Conservation (phyloP, 176 grass and related monocot species). For the Juncus effusus region DNA sequence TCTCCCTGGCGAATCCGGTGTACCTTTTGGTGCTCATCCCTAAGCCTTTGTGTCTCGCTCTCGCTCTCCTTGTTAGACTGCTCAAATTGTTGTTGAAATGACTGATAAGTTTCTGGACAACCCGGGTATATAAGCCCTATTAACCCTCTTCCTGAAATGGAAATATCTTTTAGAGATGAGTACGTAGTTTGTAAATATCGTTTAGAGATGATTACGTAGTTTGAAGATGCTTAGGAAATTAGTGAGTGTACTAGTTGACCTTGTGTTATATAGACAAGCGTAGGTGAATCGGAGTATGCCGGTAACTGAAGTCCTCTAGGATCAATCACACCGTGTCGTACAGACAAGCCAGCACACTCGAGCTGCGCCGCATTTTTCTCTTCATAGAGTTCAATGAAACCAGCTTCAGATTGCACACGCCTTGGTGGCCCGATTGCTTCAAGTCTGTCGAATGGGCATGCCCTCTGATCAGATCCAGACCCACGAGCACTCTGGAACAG, state of each 20-base stretch:
- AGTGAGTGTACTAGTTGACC: neutral
- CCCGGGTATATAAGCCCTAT: conserved; percentile 28
- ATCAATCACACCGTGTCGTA: conserved; percentile 20
- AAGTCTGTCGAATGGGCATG: conserved; percentile 27
- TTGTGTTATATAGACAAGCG: conserved; percentile 33
- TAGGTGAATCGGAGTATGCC: conserved; percentile 24
- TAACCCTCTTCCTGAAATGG: conserved; percentile 22
- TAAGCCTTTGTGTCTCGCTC: conserved; percentile 14
- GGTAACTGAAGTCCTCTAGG: conserved; percentile 28
- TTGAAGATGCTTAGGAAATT: neutral
- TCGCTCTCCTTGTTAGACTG: conserved; percentile 12
- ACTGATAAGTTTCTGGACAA: conserved; percentile 41
- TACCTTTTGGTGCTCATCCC: conserved; percentile 42
- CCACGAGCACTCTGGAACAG: conserved; percentile 14
- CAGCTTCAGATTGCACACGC: conserved; percentile 26
- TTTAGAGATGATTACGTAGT: neutral
- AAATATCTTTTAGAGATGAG: neutral
- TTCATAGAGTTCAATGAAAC: conserved; percentile 29
- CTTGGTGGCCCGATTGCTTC: neutral
- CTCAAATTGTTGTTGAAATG: conserved; percentile 14
- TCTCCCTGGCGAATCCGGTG: conserved; percentile 32
- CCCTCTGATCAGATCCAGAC: conserved; percentile 9
- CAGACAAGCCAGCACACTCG: conserved; percentile 21
- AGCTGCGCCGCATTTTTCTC: conserved; percentile 13
- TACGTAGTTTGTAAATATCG: neutral